Evolutionary conservation across 148 eudicot species (phyloP), one percentile per base, ranked within the genome.

Genomic region (Rhododendron griersonianum): DNA sequence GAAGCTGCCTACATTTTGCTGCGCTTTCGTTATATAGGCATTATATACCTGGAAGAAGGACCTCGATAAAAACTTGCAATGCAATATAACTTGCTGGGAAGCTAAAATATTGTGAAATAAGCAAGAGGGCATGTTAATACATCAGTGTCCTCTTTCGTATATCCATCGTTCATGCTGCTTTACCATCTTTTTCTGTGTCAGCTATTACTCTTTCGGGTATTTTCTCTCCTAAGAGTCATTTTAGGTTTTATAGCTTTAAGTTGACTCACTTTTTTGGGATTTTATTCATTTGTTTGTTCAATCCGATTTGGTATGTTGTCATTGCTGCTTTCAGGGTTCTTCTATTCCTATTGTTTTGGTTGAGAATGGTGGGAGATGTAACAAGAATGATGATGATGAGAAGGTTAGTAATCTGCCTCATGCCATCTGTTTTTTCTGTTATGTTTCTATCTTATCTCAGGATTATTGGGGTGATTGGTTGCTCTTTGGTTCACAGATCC

Each of bases 351-450:
- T 98, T 80, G 92, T 92, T 87, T 89, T 95, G 92, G 99, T 95
- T 85, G 99, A 98, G 93, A 98, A 98, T 89, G 94, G 96, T 86
- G 98, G 98, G 83, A 94, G 99, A 90, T 98, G 99, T 90, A 91
- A 88, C 84, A 98, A 91, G 91, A 98, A 94, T 83, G 98, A 95
- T 14, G 81, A 33, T 82, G 97, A 92, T 57, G 99, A 95, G 86
- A 98, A 98, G 99, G 99, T 98, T 71, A 47, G 90, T 86, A 3
- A 13, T 74, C 65, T 45, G 63, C 51, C 23, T 55, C n/a, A 18
- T 80, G 39, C 41, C 57, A 7, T 11, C 55, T 65, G 25, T 4
- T 82, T 44, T 9, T 51, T 63, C 30, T 47, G 15, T 81, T 39
- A 7, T 33, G 28, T 4, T 11, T 51, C 19, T 15, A 48, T 41